Conservation (phyloP, 306 rosid species). For the Psophocarpus tetragonolobus region DNA sequence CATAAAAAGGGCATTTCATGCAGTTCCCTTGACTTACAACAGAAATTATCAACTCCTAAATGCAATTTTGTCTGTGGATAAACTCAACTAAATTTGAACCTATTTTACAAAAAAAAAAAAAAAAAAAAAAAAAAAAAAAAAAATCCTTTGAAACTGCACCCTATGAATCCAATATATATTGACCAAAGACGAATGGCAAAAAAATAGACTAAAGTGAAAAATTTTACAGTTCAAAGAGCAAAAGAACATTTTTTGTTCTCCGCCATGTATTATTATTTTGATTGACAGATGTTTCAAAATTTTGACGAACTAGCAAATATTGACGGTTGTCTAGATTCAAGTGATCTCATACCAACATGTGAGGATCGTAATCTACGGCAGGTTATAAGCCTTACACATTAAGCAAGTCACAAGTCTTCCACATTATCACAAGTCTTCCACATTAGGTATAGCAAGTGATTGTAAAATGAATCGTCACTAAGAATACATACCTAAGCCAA, state of each 20-base stretch:
- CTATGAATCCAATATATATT: neutral
- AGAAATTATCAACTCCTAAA: neutral
- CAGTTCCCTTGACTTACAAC: neutral
- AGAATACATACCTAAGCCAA: conserved; percentile 80
- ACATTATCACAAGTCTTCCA: neutral
- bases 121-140: neutral
- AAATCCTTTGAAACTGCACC: neutral
- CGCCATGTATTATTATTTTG: neutral
- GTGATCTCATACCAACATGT: neutral
- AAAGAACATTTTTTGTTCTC: neutral
- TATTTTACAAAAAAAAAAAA: neutral
- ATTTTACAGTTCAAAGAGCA: neutral
- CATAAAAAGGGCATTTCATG: neutral
- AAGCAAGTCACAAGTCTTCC: neutral
- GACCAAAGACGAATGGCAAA: neutral
- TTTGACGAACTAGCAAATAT: neutral
- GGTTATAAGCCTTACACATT: neutral
- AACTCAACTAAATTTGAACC: neutral
- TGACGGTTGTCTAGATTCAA: neutral
- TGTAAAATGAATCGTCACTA: conserved; percentile 2
- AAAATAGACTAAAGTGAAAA: neutral
- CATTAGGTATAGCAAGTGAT: neutral
- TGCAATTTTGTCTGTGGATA: neutral
- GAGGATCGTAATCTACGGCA: neutral
- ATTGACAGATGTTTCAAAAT: neutral